Base-by-base conservation (phyloP, 768 basidiomycete genomes). In the Russula dissimulans region DNA sequence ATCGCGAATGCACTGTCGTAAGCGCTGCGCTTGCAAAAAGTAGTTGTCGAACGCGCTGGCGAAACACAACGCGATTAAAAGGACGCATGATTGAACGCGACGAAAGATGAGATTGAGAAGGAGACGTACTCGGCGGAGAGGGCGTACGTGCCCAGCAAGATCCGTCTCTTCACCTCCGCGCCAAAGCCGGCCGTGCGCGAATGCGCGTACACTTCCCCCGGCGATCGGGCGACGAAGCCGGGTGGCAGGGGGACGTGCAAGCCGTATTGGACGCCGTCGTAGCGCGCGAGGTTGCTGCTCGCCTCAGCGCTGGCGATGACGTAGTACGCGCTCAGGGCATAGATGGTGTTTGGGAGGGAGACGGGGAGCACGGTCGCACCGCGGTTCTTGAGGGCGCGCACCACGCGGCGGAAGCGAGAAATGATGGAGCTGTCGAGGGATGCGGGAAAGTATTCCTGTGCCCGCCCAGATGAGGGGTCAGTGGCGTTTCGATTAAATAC, bases 221-320 rank as follows among this genome's bases (percentile, higher is more conserved):
- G 79, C 62, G 78, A 81, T 12, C 74, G 77, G 32, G 75, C 65
- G 66, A 82, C 75, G 1, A 74, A 67, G 0, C 73, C 78, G 0
- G 69, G 74, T 1, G 79, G 76, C 1, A 76, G 70, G 5, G 76
- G 69, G 2, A 74, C 76, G 36, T 81, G 80, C n/a, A 77, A 60
- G 26, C 87, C 95, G 68, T 85, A 97, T 66, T 87, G 81, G 1
- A 94, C 80, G 0, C 95, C 95, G 50, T 95, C 92, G 68, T 87
- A 98, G 43, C 93, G 77, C 4, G 90, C 91, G 58, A 98, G 75
- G 68, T 95, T 97, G 59, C 91, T 94, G 62, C 89, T 88, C 0
- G 95, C 95, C 69, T 97, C 95, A 0, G 95, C 94, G 61, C 86
- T 89, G 1, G 95, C 89, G 15, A 98, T 79, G n/a, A 97, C 90